Base-by-base conservation (phyloP, 495 filamentous ascomycete species). In the Lasiosphaeria miniovina region DNA sequence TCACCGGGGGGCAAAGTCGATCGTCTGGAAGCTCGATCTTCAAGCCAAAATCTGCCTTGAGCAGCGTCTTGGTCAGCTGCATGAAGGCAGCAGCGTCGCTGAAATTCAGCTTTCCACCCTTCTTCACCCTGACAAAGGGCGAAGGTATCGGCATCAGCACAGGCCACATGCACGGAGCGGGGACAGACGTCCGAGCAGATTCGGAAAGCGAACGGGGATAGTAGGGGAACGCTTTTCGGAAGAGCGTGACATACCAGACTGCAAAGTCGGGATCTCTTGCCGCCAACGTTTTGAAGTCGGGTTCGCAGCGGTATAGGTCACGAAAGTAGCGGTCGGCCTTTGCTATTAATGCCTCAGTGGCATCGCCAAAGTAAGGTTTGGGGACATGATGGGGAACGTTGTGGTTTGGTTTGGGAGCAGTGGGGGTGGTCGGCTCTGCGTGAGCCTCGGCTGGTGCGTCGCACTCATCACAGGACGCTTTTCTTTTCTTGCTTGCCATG, bases 1-100 rank as follows among this genome's bases (percentile, higher is more conserved):
- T 59, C 71, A 95, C 89, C 31, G 94, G 90, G n/a, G 94, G 94
- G 66, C 94, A 98, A 6, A 98, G 79, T 52, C 94, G 81, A 72
- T 95, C 86, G 24, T 80, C 74, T 0, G 90, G 91, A 0, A 96
- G 79, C 12, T 87, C 77, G 7, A 97, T 77, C 5, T 77, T 62
- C 3, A 98, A 68, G 5, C 80, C 79, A 70, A 97, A 97, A 67
- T 97, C 88, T 36, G 79, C 74, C 61, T 85, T 79, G 31, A 98
- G 77, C 6, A 96, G 76, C 36, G 86, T 87, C 70, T 88, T 91
- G 11, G 93, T 93, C 49, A 98, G 78, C 68, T 91, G 88, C 75
- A 89, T 84, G 8, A 95, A 84, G 17, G 90, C 83, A 34, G 82
- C 74, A 11, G 93, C 90, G 68, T 96, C 82, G 34, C 81, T 86